Evolutionary conservation across 1,284 basidiomycete genomes (phyloP), one percentile per base, ranked within the genome.

Genomic region (Apiotrichum domesticum): DNA sequence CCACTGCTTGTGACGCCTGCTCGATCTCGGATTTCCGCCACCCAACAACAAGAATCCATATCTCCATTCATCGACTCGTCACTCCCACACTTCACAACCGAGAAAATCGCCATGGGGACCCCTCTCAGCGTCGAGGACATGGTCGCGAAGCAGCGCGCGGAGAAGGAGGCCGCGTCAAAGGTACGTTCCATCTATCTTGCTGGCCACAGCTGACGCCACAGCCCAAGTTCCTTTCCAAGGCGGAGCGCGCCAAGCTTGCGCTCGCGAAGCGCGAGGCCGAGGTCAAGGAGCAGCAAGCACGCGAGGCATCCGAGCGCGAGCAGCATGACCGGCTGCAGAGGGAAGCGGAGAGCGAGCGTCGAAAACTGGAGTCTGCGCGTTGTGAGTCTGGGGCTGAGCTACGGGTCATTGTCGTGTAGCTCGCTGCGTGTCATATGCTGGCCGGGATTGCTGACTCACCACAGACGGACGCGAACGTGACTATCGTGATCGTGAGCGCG

Each of bases 191-290:
- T 50, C 33, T 37, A 13, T 15, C 34, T 34, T 34, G 1, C 4
- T 33, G 11, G 29, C 8, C 40, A 10, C 48, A 43, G 9, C 42
- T 41, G 33, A 33, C 21, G 21, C 21, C 21, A 29, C 74, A 93
- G 90, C 90, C 90, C 37, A 92, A 84, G 73, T 95, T 95, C 79
- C 80, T 95, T 15, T 84, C 87, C 3, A 94, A 87, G 75, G 88
- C 90, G 65, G 87, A 93, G 69, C 84, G 91, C 46, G 88, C 88
- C n/a, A 84, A 85, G 67, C 78, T 94, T 41, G 93, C 92, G 1
- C 87, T 95, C 62, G 85, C 86, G 40, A 87, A 90, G 68, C 85
- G 91, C n/a, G 81, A 84, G 51, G 82, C 84, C 61, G 90, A 90
- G 72, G 86, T 90, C 55, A 81, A 78, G 56, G 84, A 83, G 49